A percentile compares a stretch with the other conserved stretches of the same genome.
phyloP scores from a whole-genome alignment of 2,329 filamentous ascomycete genomes.

The Bimuria novae-zelandiae region DNA sequence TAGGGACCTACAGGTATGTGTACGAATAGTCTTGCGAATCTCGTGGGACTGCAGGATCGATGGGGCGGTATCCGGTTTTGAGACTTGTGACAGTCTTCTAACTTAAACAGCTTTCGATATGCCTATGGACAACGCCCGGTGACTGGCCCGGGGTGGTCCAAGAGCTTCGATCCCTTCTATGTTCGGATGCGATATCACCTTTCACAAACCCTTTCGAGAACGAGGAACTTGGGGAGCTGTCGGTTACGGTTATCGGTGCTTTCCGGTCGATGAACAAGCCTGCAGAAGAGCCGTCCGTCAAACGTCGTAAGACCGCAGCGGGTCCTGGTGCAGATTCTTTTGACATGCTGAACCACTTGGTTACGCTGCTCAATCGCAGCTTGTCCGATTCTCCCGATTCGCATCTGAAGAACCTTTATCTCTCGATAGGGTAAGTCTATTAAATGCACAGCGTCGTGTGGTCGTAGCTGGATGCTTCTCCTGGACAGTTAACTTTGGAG shows the following conservation, averaged over 20 bases:
- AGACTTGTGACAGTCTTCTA: too few species aligned
- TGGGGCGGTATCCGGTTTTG: too few species aligned
- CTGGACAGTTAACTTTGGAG: background rate
- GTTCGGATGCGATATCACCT: too few species aligned
- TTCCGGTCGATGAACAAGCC: slow-evolving; percentile 25
- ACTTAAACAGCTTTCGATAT: slow-evolving; percentile 34
- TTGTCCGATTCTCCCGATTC: slow-evolving; percentile 25
- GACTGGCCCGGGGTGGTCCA: slow-evolving; percentile 31
- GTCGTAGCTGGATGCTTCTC: too few species aligned
- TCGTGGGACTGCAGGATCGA: background rate
- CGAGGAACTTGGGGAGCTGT: slow-evolving; percentile 28
- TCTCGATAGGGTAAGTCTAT: slow-evolving; percentile 33
- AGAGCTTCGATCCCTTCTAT: slow-evolving; percentile 28
- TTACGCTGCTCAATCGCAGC: slow-evolving; percentile 29
- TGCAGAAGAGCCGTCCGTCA: slow-evolving; percentile 31
- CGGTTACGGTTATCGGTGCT: slow-evolving; percentile 14
- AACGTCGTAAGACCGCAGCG: slow-evolving; percentile 32
- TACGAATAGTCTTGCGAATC: too few species aligned
- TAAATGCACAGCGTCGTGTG: too few species aligned
- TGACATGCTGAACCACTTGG: slow-evolving; percentile 25
- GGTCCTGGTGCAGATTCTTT: slow-evolving; percentile 18
- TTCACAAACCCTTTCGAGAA: slow-evolving; percentile 26
- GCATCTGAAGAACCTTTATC: slow-evolving; percentile 28
- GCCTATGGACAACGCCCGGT: slow-evolving; percentile 38
- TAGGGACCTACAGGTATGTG: slow-evolving; percentile 40